These are phyloP conservation scores for Stephanodiscus minutulus DNA, from an alignment of 108 stramenopile species.

Conservation along the genomic window DNA sequence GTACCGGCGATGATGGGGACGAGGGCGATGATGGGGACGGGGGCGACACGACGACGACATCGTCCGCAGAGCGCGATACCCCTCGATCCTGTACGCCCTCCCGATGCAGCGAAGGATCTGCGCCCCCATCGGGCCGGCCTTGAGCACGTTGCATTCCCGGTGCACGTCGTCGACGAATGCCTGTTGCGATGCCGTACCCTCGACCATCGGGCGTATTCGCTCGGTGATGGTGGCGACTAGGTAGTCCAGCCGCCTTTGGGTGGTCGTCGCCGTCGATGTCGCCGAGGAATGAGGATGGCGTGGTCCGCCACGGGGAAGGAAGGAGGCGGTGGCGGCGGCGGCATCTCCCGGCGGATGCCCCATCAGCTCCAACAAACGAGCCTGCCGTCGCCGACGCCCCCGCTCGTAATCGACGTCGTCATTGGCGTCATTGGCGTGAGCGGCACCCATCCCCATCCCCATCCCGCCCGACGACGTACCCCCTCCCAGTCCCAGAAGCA, in stretches of 20 bases:
- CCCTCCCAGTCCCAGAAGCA: conserved; percentile 32
- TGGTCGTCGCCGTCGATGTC: conserved; percentile 2
- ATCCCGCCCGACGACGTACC: not conserved
- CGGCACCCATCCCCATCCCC: not conserved
- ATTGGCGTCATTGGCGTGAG: not conserved
- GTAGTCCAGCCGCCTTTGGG: conserved; percentile 41
- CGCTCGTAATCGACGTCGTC: not conserved
- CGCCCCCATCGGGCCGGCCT: conserved; percentile 66
- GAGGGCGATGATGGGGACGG: not conserved
- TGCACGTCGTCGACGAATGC: conserved; percentile 47
- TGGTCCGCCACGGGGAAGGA: not conserved
- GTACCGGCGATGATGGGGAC: not conserved
- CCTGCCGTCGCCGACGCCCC: not conserved
- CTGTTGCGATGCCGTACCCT: conserved; percentile 54
- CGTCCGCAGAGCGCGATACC: conserved; percentile 41
- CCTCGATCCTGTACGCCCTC: conserved; percentile 71
- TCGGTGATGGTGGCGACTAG: conserved; percentile 65
- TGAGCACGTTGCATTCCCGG: conserved; percentile 61
- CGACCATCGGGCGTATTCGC: conserved; percentile 74
- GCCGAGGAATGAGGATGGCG: too few relatives aligned
- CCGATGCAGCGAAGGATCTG: conserved; percentile 84
- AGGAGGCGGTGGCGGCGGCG: not conserved
- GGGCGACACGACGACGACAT: conserved; percentile 4
- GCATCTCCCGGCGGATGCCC: conserved; percentile 33
- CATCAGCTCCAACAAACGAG: conserved; percentile 48